Base-by-base conservation (phyloP, 164 flowering plant species). In the Magnolia officinalis region DNA sequence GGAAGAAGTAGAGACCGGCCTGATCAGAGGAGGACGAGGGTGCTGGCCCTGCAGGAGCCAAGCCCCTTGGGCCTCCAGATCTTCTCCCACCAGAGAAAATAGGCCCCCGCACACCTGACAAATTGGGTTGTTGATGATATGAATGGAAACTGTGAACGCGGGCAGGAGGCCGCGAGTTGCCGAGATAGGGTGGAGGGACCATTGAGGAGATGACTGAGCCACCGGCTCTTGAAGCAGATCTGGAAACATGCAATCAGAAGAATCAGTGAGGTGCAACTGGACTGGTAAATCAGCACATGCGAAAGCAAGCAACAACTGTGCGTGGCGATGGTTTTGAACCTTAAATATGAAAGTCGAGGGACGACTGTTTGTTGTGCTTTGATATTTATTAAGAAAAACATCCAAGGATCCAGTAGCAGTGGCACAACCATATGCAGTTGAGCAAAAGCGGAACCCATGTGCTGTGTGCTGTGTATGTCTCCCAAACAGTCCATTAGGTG, bases 21-120 rank as follows among this genome's bases (percentile, higher is more conserved):
- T 87, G 96, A 37, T 91, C 94, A 1, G 92, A 83, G 18, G 99
- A 84, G 1, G 92, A 83, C 18, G 99, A 84, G 50, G 97, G 50
- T 31, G 79, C 72, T 13, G 91, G 83, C 6, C 82, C 87, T 20
- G 70, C 78, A 70, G 82, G 89, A 75, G 85, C 74, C 78, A 83
- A 31, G 67, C 88, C 86, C 72, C 95, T 82, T 50, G 87, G 92
- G 74, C 80, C 83, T 76, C 76, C 82, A 5, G 88, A 79, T 85
- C 92, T 83, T 76, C 92, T 80, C 16, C 77, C 21, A 8, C 82
- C 80, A 13, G 94, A 58, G 31, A 83, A 74, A 2, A 82, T 20
- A 2, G 90, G 87, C 21, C 89, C 26, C 2, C 89, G 89, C 68
- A 82, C 76, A 13, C 82, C 65, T 16, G 88, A 88, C 21, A 88